A percentile compares a stretch with the other conserved stretches of the same genome.
These are phyloP conservation scores for Populus trichocarpa DNA, from an alignment of 441 rosid genomes.

Conservation along the genomic window DNA sequence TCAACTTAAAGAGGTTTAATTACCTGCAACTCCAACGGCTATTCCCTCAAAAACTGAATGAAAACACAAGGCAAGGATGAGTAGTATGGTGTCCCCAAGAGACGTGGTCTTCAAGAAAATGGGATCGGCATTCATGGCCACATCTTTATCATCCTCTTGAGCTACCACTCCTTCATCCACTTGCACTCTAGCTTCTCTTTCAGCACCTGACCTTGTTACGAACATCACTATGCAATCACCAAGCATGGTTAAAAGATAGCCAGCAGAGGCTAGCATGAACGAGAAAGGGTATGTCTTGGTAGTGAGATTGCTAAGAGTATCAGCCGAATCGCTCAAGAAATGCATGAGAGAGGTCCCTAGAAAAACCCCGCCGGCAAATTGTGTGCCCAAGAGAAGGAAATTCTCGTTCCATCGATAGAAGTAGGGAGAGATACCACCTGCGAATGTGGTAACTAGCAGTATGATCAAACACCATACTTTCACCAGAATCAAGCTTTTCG, in stretches of 20 bases:
- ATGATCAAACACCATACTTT: conserved; percentile 62
- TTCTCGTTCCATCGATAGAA: conserved; percentile 68
- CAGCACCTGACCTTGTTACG: conserved; percentile 20
- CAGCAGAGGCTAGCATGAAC: conserved; percentile 62
- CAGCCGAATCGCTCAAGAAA: conserved; percentile 66
- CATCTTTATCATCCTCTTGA: conserved; percentile 16
- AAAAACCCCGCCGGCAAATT: conserved; percentile 82
- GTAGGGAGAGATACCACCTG: conserved; percentile 62
- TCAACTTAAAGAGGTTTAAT: background rate
- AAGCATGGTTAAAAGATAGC: conserved; percentile 71
- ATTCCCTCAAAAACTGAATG: conserved; percentile 84
- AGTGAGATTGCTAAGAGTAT: conserved; percentile 47
- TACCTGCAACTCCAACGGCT: conserved; percentile 76
- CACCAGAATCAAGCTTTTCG: conserved; percentile 39
- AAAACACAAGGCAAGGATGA: conserved; percentile 72
- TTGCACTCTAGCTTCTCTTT: conserved; percentile 26
- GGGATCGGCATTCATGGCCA: conserved; percentile 26
- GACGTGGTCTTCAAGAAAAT: conserved; percentile 39
- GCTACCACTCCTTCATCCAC: conserved; percentile 30
- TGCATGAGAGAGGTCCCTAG: conserved; percentile 79
- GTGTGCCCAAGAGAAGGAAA: conserved; percentile 66
- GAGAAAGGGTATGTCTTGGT: conserved; percentile 57
- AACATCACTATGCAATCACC: conserved; percentile 51
- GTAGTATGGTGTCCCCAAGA: conserved; percentile 55
- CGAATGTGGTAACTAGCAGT: conserved; percentile 49